These are phyloP conservation scores for Quercus engelmannii DNA, from an alignment of 306 rosid genomes.

Conservation along the genomic window DNA sequence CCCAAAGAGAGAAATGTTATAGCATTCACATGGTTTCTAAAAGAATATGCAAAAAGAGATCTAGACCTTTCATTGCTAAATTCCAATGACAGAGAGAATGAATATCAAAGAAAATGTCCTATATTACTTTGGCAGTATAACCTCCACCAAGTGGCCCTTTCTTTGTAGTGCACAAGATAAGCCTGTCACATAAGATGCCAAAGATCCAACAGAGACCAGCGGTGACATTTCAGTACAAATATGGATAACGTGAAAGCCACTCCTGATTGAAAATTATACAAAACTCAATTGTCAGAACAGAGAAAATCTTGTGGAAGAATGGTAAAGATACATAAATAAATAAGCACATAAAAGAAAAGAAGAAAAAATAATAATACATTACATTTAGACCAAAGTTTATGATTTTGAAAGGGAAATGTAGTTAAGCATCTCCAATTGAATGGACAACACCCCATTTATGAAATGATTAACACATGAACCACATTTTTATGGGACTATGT, in stretches of 20 bases:
- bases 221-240: constrained; percentile 92
- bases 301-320: not conserved
- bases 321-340: not conserved
- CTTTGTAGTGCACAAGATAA: constrained; percentile 82
- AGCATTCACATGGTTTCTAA: not conserved
- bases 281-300: constrained; percentile 30
- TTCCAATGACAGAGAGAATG: constrained; percentile 4
- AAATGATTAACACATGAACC: not conserved
- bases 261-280: constrained; percentile 53
- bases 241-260: constrained; percentile 69
- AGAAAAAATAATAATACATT: not conserved
- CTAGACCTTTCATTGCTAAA: constrained; percentile 7
- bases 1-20: not conserved
- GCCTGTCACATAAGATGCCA: constrained; percentile 84
- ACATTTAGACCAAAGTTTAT: not conserved
- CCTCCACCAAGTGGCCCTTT: constrained; percentile 88
- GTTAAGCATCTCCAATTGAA: not conserved
- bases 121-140: constrained; percentile 84
- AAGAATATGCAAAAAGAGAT: constrained; percentile 2
- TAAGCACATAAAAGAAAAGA: not conserved
- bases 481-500: not conserved
- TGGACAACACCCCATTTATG: not conserved
- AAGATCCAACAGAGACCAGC: constrained; percentile 61
- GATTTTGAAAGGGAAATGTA: not conserved
- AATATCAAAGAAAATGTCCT: constrained; percentile 19